A percentile compares a stretch with the other conserved stretches of the same genome.
Conservation (phyloP, 768 basidiomycete genomes). For the Macrolepiota fuliginosa region DNA sequence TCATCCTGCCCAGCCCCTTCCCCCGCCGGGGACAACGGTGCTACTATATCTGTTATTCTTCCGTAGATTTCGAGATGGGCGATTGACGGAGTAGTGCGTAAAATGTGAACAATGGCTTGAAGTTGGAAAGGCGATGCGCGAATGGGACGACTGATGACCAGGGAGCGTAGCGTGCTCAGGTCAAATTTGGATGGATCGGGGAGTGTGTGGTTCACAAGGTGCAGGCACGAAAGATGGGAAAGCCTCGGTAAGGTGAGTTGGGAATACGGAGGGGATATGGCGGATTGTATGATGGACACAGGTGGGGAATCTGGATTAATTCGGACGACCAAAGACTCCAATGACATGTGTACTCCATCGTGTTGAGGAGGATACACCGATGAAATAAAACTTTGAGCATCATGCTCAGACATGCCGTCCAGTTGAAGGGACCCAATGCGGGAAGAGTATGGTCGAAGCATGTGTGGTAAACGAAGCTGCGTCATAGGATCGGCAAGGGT, state of each 20-base stretch:
- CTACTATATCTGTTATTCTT: not conserved
- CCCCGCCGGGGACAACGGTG: not conserved
- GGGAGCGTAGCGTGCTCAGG: constrained; percentile 16
- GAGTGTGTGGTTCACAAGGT: constrained; percentile 23
- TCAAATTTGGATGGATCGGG: constrained; percentile 17
- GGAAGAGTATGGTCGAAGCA: constrained; percentile 8
- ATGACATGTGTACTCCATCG: not conserved
- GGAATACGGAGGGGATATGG: constrained; percentile 6
- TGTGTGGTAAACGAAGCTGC: not conserved
- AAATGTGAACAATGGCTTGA: constrained; percentile 17
- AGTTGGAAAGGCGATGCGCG: constrained; percentile 22
- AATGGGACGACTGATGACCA: constrained; percentile 23
- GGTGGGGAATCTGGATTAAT: not conserved
- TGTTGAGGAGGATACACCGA: constrained; percentile 17
- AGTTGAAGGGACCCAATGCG: constrained; percentile 20
- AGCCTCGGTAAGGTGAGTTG: constrained; percentile 1
- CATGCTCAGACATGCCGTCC: constrained; percentile 17
- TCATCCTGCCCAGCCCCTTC: not conserved
- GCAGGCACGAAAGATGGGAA: constrained; percentile 5
- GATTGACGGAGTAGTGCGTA: constrained; percentile 18
- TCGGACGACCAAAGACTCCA: not conserved
- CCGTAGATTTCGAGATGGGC: constrained; percentile 16
- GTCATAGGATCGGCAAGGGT: not conserved
- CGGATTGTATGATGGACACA: not conserved
- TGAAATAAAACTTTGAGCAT: constrained; percentile 19